These are phyloP conservation scores for Leishmania aethiopica DNA, from an alignment of 208 protist genomes.

Conservation along the genomic window DNA sequence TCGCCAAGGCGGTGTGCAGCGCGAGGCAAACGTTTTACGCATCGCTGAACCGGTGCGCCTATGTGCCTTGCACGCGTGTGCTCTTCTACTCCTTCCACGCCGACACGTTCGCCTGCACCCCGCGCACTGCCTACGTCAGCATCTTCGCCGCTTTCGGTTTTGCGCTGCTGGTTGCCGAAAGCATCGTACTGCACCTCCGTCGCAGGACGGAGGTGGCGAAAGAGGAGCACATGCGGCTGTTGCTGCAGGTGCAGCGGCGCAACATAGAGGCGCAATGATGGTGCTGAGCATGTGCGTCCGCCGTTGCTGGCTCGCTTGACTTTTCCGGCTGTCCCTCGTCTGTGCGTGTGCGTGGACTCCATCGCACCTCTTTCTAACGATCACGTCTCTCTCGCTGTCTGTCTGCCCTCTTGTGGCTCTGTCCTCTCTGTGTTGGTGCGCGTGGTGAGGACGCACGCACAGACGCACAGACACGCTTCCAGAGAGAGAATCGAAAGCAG, in stretches of 20 bases:
- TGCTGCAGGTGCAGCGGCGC: slow-evolving; percentile 42
- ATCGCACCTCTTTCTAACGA: background rate
- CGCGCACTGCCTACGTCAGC: slow-evolving; percentile 19
- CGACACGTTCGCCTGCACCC: slow-evolving; percentile 44
- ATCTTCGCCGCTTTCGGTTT: slow-evolving; percentile 33
- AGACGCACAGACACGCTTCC: background rate
- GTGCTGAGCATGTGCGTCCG: background rate
- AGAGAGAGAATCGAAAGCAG: no score
- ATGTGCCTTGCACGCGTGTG: slow-evolving; percentile 28
- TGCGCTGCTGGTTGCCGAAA: slow-evolving; percentile 38
- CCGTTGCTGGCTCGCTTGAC: background rate
- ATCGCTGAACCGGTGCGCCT: slow-evolving; percentile 57
- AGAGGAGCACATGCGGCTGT: slow-evolving; percentile 36
- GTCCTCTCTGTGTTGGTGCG: background rate
- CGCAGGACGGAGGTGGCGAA: slow-evolving; percentile 31
- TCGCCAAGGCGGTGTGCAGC: slow-evolving; percentile 11
- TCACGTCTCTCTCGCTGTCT: background rate
- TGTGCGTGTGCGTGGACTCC: background rate
- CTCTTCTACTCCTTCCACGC: slow-evolving; percentile 48
- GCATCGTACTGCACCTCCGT: slow-evolving; percentile 42
- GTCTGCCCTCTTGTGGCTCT: background rate
- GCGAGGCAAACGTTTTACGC: slow-evolving; percentile 35
- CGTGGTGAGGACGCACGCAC: background rate
- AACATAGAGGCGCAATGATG: slow-evolving; percentile 16
- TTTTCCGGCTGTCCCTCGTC: background rate